A percentile compares a stretch with the other conserved stretches of the same genome.
phyloP scores from a whole-genome alignment of 495 filamentous ascomycete species.

The Tirmania nivea region DNA sequence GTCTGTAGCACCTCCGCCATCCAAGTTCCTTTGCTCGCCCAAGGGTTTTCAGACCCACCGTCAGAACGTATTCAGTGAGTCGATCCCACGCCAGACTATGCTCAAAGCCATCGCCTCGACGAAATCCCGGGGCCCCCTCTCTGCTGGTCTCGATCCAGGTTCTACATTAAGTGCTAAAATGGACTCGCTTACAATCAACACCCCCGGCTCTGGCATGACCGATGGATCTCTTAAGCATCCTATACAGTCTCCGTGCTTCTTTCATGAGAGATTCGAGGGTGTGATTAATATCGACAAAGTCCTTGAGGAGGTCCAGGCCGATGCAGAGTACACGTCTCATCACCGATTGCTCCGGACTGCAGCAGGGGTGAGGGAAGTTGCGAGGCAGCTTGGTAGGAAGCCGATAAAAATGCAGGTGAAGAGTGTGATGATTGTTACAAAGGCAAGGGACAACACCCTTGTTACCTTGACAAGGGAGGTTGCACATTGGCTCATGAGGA shows the following conservation, averaged over 20 bases:
- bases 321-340: constrained; percentile 78
- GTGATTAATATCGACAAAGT: constrained; percentile 89
- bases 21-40: background rate
- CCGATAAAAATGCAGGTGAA: constrained; percentile 47
- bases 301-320: constrained; percentile 68
- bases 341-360: constrained; percentile 85
- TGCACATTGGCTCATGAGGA: constrained; percentile 64
- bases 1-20: background rate
- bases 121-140: constrained; percentile 26
- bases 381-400: constrained; percentile 64
- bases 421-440: constrained; percentile 72
- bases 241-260: constrained; percentile 83
- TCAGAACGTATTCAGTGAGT: background rate
- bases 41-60: background rate
- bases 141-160: constrained; percentile 6
- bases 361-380: constrained; percentile 80
- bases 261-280: constrained; percentile 89
- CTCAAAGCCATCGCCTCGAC: constrained; percentile 63
- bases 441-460: constrained; percentile 65
- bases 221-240: constrained; percentile 31
- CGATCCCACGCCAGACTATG: constrained; percentile 64
- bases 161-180: constrained; percentile 1
- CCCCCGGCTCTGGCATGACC: constrained; percentile 23
- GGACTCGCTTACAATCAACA: constrained; percentile 8
- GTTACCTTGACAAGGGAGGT: constrained; percentile 58